Base-by-base conservation (phyloP, 2,329 filamentous ascomycete genomes). In the Venturia oleaginea region DNA sequence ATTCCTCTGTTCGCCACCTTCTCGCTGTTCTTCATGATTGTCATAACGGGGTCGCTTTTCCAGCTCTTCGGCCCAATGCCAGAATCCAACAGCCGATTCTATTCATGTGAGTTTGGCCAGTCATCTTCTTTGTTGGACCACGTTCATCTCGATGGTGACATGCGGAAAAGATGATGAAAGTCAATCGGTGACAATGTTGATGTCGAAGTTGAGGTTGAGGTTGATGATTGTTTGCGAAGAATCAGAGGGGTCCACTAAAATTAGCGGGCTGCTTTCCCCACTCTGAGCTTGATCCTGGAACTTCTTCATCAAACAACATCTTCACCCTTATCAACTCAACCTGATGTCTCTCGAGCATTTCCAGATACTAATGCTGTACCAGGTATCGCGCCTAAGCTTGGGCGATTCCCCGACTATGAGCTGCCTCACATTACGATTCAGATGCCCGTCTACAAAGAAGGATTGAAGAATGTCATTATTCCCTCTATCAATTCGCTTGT, bases 1-100 rank as follows among this genome's bases (percentile, higher is more conserved):
- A 66, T 69, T 2, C 43, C 27, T 22, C 27, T 65, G 11, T 61
- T 46, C 11, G 19, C 22, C 8, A 19, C 24, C 6, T 37, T 64
- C 34, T 17, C 38, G 30, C 13, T 65, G 10, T 65, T 65, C 40
- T 66, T 66, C 46, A 22, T 55, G 5, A 62, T 66, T 19, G 55
- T 66, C 42, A 3, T 65, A n/a, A 8, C 34, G 37, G 24, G 6
- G 7, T 11, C 6, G n/a, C 3, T 81, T 73, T 80, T 79, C 72
- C 77, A 80, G 67, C 73, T 77, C 32, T 66, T 79, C 54, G 73
- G 74, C 38, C 79, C 79, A 0, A 76, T 79, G 65, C 72, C 72
- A 15, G 77, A 80, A 65, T 66, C 71, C 42, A 80, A 80, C 70
- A 76, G 75, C 54, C 79, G 77, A 66, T 80, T 75, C 71, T 80